Conservation (phyloP, 306 rosid species). For the Quercus dentata region DNA sequence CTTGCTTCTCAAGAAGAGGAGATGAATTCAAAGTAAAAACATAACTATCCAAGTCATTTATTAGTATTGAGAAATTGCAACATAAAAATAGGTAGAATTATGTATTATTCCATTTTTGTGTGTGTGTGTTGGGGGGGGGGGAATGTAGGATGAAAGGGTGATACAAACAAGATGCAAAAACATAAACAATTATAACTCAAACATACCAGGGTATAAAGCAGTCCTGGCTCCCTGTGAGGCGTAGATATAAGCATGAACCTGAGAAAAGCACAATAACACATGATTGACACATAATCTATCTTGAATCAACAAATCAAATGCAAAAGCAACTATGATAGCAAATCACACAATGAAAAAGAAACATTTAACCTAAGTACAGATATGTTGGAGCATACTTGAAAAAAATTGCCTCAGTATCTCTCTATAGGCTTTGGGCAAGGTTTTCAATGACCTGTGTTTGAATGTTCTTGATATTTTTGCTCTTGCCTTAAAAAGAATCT, state of each 20-base stretch:
- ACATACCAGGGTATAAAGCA: conserved; percentile 90
- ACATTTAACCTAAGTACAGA: too few species aligned
- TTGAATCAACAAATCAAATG: not conserved
- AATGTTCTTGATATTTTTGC: not conserved
- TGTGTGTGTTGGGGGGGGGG: too few species aligned
- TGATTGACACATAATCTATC: conserved; percentile 1
- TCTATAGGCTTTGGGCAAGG: not conserved
- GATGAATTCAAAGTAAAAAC: too few species aligned
- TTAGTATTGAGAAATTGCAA: too few species aligned
- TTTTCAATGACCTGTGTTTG: not conserved
- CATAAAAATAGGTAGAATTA: too few species aligned
- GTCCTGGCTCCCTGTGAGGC: conserved; percentile 85
- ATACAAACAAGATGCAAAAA: not conserved
- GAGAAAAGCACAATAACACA: conserved; percentile 24
- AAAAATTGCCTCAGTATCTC: not conserved
- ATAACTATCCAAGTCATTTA: too few species aligned
- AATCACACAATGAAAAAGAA: not conserved
- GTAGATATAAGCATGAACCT: conserved; percentile 95
- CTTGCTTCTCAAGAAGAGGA: too few species aligned
- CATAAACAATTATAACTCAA: not conserved
- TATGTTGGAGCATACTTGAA: not conserved
- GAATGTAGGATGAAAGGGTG: too few species aligned
- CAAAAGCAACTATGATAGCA: not conserved
- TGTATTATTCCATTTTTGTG: too few species aligned
- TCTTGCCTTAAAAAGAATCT: not conserved